Evolutionary conservation across 1,139 yeast genomes (phyloP), one percentile per base, ranked within the genome.

Genomic region (Yamadazyma triangularis): DNA sequence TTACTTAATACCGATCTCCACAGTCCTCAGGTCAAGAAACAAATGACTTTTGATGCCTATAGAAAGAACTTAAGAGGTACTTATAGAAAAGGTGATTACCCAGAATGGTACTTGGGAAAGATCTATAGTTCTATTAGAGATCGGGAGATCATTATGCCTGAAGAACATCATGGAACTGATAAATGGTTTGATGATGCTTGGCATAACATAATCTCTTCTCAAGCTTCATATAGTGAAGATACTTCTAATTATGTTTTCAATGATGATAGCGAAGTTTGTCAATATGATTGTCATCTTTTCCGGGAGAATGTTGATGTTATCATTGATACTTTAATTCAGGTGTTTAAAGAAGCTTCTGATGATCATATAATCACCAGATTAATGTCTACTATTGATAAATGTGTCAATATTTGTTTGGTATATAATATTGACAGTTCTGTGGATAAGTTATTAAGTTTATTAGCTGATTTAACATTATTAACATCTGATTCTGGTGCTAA

Each of bases 141-240:
- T 33, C 75, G 85, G 31, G 99, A 93, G 56, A 91, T 91, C 40
- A 87, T 93, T 33, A 86, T 93, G 89, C 97, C 98, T 0, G 98
- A 91, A 47, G 99, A 93, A 51, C 97, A 89, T 48, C 88, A 82
- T 49, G 88, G 87, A 24, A 74, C 84, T 3, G 80, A 79, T 27
- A 88, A 84, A 49, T 83, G 95, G 79, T 91, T 89, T 58, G 97
- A 89, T 51, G 91, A 85, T 50, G 79, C 83, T 12, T 93, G 99
- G 99, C 83, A 84, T 47, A 84, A 85, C 40, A 60, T 87, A 42
- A 75, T 89, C 32, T 74, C 87, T 2, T 54, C 78, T 47, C 75
- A 67, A 41, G 48, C 49, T 8, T 26, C 29, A 15, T 24, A 14
- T 8, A 18, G 23, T 3, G 19, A 26, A 8, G 19, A 18, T 20